Base-by-base conservation (phyloP, 2,329 filamentous ascomycete species). In the Aureobasidium namibiae region DNA sequence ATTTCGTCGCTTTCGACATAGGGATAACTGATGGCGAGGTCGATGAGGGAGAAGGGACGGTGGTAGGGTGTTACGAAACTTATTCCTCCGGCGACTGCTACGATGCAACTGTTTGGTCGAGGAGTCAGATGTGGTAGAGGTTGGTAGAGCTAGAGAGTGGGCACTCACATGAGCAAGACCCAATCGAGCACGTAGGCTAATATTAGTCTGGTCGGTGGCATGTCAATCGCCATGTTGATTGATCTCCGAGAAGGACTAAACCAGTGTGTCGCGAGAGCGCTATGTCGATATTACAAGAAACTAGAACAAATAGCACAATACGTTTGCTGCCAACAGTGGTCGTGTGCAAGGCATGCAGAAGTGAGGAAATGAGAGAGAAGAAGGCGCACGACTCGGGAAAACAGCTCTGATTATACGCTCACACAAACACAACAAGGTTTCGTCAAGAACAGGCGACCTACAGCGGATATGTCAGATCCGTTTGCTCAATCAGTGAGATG, bases 1-100 rank as follows among this genome's bases (percentile, higher is more conserved):
- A 96, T 86, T 2, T 86, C 90, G 67, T 96, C 89, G 23, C 86
- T 69, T 13, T 80, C 76, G 52, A 82, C 82, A 66, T 82, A 85
- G 0, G 92, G 91, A 66, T 87, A 95, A 18, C 89, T 88, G 67
- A 96, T 95, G 62, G 83, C 82, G 23, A 86, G 83, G 67, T 96
- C 86, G 63, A 84, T 77, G 7, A 90, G 80, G 34, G 83, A 85
- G 71, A 94, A 92, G 0, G 86, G 85, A 36, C 85, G 80, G 65
- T 84, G 83, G 67, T 85, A 88, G 0, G 88, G 88, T 0, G 78
- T 76, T 54, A 85, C 74, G 46, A 75, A 75, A 61, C 81, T 82
- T 64, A 89, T 80, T 7, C 79, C 77, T 59, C 75, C 80, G 16
- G 62, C 65, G 26, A 66, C 57, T 16, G 62, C 66, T 44, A 62